Evolutionary conservation across 2,329 filamentous ascomycete genomes (phyloP), one percentile per base, ranked within the genome.

Genomic region (Claviceps pusilla): DNA sequence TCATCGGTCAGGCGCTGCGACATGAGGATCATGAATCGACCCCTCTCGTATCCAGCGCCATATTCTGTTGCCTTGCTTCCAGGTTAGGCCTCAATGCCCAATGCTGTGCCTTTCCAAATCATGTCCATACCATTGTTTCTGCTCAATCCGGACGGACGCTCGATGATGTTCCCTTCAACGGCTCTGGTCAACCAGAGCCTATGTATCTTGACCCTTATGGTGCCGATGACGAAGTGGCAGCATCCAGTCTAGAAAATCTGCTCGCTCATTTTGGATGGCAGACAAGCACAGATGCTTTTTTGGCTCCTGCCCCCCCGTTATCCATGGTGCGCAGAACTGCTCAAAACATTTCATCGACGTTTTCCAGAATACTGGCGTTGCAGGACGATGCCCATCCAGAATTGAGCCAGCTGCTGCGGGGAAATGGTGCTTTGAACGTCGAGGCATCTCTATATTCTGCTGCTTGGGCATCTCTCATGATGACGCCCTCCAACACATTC

Each of bases 141-240:
- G 78, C 86, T 5, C 75, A 77, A 0, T 65, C 71, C 0, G 80
- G 80, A 2, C 67, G 78, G 60, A 80, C 82, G 37, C 69, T 89
- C 51, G 79, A 89, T 63, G 80, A 71, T 24, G 59, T 60, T 12
- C 61, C 61, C 31, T 55, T 70, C 7, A 61, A 66, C 7, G 61
- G 64, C 12, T 66, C 75, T 1, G 68, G 75, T 50, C 70, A 72
- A 14, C 55, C 58, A 12, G 60, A 65, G 48, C 61, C 75, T 49
- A 91, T 95, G 79, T 94, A 88, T 64, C 75, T 96, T 59, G 88
- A 95, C 63, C 89, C 90, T 0, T 95, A 87, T 67, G 78, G 80
- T 33, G 82, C 78, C 3, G 77, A 82, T 39, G 69, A 78, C 14
- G 89, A 95, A 67, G 78, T 90, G 0, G 72, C 76, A 0, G 66